phyloP scores from a whole-genome alignment of 164 flowering plant species.

The Protea cynaroides region DNA sequence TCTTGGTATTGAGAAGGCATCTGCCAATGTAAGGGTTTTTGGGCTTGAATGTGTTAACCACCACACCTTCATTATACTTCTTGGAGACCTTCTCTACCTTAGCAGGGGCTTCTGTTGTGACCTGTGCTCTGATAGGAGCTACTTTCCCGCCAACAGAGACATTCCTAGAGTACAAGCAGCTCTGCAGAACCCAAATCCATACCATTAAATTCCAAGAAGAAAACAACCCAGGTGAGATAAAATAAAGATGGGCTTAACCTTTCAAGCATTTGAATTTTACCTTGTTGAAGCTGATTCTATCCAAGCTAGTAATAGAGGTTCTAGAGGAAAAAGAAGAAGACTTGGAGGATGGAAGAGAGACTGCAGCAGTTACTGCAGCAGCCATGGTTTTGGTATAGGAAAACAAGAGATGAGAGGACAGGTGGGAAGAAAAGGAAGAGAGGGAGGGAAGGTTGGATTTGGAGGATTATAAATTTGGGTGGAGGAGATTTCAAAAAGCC shows the following conservation, averaged over 20 bases:
- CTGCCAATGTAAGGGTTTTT: conserved; percentile 76
- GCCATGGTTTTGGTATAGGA: conserved; percentile 40
- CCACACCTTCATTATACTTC: conserved; percentile 83
- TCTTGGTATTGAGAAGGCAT: conserved; percentile 87
- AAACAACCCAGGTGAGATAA: neutral
- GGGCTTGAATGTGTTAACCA: conserved; percentile 84
- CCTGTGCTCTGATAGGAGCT: conserved; percentile 72
- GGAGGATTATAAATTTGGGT: conserved; percentile 44
- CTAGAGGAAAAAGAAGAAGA: conserved; percentile 58
- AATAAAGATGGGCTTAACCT: neutral
- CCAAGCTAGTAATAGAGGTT: conserved; percentile 42
- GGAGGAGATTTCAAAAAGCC: conserved; percentile 49
- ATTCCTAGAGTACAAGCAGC: conserved; percentile 38
- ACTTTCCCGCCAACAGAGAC: conserved; percentile 40
- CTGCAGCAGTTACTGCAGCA: conserved; percentile 79
- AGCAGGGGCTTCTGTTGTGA: conserved; percentile 75
- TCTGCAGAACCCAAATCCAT: conserved; percentile 32
- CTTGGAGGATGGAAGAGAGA: conserved; percentile 68
- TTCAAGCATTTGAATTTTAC: conserved; percentile 17
- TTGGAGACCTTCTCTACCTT: conserved; percentile 72
- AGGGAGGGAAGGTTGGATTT: neutral
- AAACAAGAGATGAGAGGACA: conserved; percentile 2
- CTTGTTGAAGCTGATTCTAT: conserved; percentile 62
- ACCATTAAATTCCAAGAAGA: conserved; percentile 3
- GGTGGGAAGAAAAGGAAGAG: neutral